Evolutionary conservation across 257 asterid genomes (phyloP), one percentile per base, ranked within the genome.

Genomic region (Knoxia roxburghii): DNA sequence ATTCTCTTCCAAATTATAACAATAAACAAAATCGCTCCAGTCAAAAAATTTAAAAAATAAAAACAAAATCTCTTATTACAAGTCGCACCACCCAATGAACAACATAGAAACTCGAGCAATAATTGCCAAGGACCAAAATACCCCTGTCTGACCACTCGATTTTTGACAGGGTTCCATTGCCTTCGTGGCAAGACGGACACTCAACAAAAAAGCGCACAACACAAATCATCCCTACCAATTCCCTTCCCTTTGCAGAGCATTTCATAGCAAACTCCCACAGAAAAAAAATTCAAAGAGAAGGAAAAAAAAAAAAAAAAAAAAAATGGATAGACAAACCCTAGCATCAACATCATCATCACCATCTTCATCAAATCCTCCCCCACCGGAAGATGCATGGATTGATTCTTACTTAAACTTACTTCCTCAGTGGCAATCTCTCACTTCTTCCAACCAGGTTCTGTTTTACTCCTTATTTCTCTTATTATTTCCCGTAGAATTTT

Each of bases 341-440:
- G 89, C 86, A 77, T 79, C 95, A 30, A 74, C 91, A 37, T 82
- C 89, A 2, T 81, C 89, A 30, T 82, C 90, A 27, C 76, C 89
- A 37, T 48, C 82, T 18, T 58, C 70, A 50, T 35, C 58, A 17
- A 64, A 43, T 41, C 39, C 26, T 21, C 84, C 94, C 37, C 98
- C 95, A 73, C 84, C 81, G 60, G 92, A 85, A 73, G 91, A 94
- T 79, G 89, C 91, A 70, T 90, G 99, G 96, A 65, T 80, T 32
- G 73, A 62, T 72, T 64, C 87, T 65, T 84, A 73, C 81, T 80
- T 62, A 26, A 81, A 80, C 54, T 78, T 88, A 10, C 70, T 78
- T 52, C 96, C 93, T 73, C 85, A 77, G 37, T 88, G 91, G 96
- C 83, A 79, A 53, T 80, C 93, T 49, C 54, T 72, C 65, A 57